Conservation (phyloP, 441 rosid genomes). For the Jatropha multifida region DNA sequence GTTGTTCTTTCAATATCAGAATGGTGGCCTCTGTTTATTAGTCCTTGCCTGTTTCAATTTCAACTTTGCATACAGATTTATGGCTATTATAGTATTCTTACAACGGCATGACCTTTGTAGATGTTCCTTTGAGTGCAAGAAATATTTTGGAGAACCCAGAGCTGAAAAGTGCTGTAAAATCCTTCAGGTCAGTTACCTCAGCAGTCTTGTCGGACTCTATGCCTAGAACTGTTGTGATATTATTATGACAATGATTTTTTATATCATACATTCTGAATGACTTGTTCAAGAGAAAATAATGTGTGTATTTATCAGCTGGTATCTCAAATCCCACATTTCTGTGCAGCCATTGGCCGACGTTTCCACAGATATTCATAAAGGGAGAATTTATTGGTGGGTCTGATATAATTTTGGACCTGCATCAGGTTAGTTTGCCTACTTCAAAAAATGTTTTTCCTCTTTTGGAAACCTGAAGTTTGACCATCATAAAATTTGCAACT, state of each 20-base stretch:
- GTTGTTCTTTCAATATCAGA: neutral
- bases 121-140: constrained; percentile 76
- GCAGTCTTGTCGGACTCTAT: neutral
- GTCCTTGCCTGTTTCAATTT: constrained; percentile 1
- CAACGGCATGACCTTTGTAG: constrained; percentile 38
- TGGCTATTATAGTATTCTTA: constrained; percentile 1
- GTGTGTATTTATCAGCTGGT: neutral
- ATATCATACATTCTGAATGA: neutral
- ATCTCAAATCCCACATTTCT: constrained; percentile 19
- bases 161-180: constrained; percentile 83
- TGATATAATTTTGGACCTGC: constrained; percentile 83
- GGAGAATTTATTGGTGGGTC: constrained; percentile 97
- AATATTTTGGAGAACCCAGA: constrained; percentile 86
- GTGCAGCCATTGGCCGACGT: constrained; percentile 96
- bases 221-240: neutral
- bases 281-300: neutral
- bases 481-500: neutral
- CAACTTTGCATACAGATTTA: neutral
- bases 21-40: neutral
- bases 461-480: neutral
- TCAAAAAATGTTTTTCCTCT: neutral
- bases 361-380: constrained; percentile 87
- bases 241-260: neutral
- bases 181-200: constrained; percentile 56
- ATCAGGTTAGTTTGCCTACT: constrained; percentile 51